A percentile compares a stretch with the other conserved stretches of the same genome.
These are phyloP conservation scores for Rutstroemia sp. DNA, from an alignment of 2,329 filamentous ascomycete genomes.

Conservation along the genomic window DNA sequence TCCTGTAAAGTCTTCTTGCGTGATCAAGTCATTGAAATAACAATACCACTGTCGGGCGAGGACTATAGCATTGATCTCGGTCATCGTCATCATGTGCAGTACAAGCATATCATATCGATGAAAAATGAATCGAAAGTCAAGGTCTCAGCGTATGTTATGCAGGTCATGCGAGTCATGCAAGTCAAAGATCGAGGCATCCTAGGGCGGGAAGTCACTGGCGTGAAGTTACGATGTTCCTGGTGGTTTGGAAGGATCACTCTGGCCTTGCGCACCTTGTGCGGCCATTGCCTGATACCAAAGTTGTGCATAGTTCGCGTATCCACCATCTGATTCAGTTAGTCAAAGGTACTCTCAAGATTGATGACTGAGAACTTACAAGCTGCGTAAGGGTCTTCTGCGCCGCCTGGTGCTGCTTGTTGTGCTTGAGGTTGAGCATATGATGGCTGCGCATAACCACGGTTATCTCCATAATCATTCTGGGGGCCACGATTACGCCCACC, in stretches of 20 bases:
- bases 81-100: constrained; percentile 26
- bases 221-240: constrained; percentile 32
- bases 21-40: constrained; percentile 10
- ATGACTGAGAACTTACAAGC: constrained; percentile 46
- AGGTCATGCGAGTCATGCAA: constrained; percentile 28
- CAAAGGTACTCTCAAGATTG: constrained; percentile 15
- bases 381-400: constrained; percentile 62
- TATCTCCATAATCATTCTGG: constrained; percentile 48
- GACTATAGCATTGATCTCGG: constrained; percentile 7
- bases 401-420: constrained; percentile 39
- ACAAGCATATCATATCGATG: constrained; percentile 28
- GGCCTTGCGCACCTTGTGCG: constrained; percentile 35
- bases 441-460: constrained; percentile 41
- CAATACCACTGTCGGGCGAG: constrained; percentile 5
- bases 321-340: constrained; percentile 50
- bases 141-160: constrained; percentile 28
- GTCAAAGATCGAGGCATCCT: constrained; percentile 21
- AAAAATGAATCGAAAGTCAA: constrained; percentile 26
- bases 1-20: background rate
- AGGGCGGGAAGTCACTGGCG: constrained; percentile 15
- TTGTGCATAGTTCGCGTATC: constrained; percentile 72
- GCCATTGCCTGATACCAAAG: constrained; percentile 71
- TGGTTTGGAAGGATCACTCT: constrained; percentile 33
- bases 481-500: constrained; percentile 35
- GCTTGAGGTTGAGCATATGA: constrained; percentile 32